Conservation (phyloP, 1,139 yeast species). For the Candida dubliniensis region DNA sequence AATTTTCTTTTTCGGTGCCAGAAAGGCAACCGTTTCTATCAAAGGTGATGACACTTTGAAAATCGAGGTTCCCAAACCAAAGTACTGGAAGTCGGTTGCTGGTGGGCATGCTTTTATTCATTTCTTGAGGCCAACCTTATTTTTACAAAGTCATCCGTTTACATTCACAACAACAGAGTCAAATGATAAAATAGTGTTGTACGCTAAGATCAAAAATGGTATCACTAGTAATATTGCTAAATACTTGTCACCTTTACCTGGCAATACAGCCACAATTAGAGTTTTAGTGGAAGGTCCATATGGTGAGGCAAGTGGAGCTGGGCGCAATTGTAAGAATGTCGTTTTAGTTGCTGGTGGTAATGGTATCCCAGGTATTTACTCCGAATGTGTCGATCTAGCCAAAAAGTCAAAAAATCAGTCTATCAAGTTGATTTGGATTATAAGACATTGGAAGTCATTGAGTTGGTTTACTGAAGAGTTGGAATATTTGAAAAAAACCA, state of each 20-base stretch:
- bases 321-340: constrained; percentile 28
- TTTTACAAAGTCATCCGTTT: constrained; percentile 46
- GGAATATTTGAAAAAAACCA: constrained; percentile 21
- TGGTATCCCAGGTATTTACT: constrained; percentile 45
- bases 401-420: constrained; percentile 16
- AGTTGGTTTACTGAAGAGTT: constrained; percentile 38
- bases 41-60: constrained; percentile 41
- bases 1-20: constrained; percentile 39
- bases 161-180: constrained; percentile 26
- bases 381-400: constrained; percentile 32
- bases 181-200: constrained; percentile 21
- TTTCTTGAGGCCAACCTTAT: constrained; percentile 37
- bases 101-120: constrained; percentile 56
- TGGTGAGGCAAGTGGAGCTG: constrained; percentile 34
- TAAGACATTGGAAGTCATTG: constrained; percentile 31
- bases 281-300: constrained; percentile 46
- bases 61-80: constrained; percentile 41
- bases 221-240: constrained; percentile 33
- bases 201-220: constrained; percentile 40
- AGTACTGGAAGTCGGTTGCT: constrained; percentile 41
- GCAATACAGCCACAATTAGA: constrained; percentile 25
- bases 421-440: constrained; percentile 35
- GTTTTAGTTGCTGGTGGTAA: constrained; percentile 47
- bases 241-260: constrained; percentile 30
- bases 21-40: constrained; percentile 34